A percentile compares a stretch with the other conserved stretches of the same genome.
phyloP scores from a whole-genome alignment of 2,329 filamentous ascomycete genomes.

The Clonostachys byssicola region DNA sequence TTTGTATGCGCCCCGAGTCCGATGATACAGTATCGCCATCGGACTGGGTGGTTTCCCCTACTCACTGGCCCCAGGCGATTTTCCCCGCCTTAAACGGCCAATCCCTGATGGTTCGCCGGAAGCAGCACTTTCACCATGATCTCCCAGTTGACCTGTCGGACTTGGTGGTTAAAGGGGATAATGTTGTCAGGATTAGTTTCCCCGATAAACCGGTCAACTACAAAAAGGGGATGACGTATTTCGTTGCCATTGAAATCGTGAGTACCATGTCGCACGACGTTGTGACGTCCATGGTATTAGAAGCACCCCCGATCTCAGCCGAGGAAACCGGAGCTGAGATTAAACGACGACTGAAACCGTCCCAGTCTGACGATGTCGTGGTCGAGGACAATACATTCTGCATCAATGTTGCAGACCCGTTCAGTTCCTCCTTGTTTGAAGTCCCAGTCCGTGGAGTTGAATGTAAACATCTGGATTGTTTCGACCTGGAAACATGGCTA shows the following conservation, averaged over 20 bases:
- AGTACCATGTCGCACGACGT: constrained; percentile 44
- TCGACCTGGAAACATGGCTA: constrained; percentile 83
- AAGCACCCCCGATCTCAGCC: constrained; percentile 30
- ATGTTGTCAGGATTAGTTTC: constrained; percentile 54
- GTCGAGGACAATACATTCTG: constrained; percentile 51
- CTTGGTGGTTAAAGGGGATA: constrained; percentile 51
- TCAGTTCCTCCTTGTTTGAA: constrained; percentile 59
- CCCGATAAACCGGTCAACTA: constrained; percentile 16
- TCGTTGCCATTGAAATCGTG: constrained; percentile 68
- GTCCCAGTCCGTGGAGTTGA: constrained; percentile 65
- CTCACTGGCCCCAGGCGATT: constrained; percentile 66
- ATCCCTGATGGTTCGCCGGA: constrained; percentile 57
- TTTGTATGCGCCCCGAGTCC: constrained; percentile 33
- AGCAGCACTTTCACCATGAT: constrained; percentile 70
- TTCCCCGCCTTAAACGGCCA: constrained; percentile 65
- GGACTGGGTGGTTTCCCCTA: constrained; percentile 61
- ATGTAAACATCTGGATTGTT: constrained; percentile 82
- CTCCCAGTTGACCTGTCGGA: constrained; percentile 72
- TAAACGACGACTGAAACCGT: constrained; percentile 33
- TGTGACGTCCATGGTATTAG: constrained; percentile 32
- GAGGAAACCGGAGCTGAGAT: constrained; percentile 54
- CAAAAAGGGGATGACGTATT: constrained; percentile 29
- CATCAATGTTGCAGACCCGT: constrained; percentile 64
- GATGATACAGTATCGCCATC: constrained; percentile 27
- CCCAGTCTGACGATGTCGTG: constrained; percentile 52